Conservation (phyloP, 768 basidiomycete species). For the Kwoniella mangroviensis region DNA sequence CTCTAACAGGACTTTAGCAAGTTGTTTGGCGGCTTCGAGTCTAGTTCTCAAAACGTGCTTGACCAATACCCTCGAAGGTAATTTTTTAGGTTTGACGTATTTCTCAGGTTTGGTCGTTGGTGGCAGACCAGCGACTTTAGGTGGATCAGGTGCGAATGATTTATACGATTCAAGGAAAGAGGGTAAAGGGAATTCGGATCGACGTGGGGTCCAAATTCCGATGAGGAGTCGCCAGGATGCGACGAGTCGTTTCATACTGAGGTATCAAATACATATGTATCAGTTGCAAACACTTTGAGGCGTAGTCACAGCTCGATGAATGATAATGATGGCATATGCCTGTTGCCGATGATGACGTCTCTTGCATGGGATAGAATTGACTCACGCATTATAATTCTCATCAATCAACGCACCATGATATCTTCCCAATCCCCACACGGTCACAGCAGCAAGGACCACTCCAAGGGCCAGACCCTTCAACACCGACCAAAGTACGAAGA, state of each 20-base stretch:
- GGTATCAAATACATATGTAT: not conserved
- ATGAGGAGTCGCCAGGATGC: slow-evolving; percentile 97
- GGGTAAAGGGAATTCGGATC: slow-evolving; percentile 77
- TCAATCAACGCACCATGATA: slow-evolving; percentile 89
- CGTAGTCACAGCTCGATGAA: too few relatives aligned
- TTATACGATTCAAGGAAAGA: slow-evolving; percentile 61
- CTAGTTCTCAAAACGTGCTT: slow-evolving; percentile 86
- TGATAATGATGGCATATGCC: too few relatives aligned
- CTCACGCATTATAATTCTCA: slow-evolving; percentile 80
- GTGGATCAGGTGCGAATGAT: slow-evolving; percentile 42
- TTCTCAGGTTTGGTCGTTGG: slow-evolving; percentile 35
- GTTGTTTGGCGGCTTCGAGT: slow-evolving; percentile 76
- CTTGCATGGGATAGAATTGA: slow-evolving; percentile 13
- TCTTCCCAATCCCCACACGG: slow-evolving; percentile 76
- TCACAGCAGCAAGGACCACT: slow-evolving; percentile 69
- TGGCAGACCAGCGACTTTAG: slow-evolving; percentile 43
- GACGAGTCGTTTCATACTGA: slow-evolving; percentile 79
- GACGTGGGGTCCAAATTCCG: slow-evolving; percentile 87
- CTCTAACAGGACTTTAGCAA: slow-evolving; percentile 73
- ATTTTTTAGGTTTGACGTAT: slow-evolving; percentile 51
- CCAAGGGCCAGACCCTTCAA: slow-evolving; percentile 77
- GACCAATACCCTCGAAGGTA: slow-evolving; percentile 80
- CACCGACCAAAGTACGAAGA: slow-evolving; percentile 83
- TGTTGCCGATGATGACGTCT: too few relatives aligned
- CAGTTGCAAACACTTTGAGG: slow-evolving; percentile 3